Conservation (phyloP, 768 basidiomycete species). For the Pisolithus microcarpus region DNA sequence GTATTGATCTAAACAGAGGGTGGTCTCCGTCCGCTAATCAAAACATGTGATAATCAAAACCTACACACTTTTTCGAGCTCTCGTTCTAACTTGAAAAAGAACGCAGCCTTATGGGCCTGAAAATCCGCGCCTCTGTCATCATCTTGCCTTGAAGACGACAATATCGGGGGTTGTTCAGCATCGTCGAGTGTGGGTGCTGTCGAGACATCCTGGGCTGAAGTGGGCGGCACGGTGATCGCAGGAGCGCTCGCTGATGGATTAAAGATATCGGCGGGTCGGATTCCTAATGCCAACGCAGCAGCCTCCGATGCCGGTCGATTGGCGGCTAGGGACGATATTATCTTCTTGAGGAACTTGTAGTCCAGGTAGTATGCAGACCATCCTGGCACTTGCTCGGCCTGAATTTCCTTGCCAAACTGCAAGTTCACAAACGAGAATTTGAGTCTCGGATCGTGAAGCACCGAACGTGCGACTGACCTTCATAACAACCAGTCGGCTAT, state of each 20-base stretch:
- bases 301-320: conserved; percentile 89
- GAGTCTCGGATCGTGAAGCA: background rate
- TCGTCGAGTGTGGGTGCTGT: conserved; percentile 28
- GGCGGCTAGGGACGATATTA: conserved; percentile 89
- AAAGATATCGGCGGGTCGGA: conserved; percentile 58
- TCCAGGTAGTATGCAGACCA: conserved; percentile 95
- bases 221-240: conserved; percentile 22
- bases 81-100: conserved; percentile 97
- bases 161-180: conserved; percentile 48
- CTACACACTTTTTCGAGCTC: conserved; percentile 87
- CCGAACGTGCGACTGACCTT: conserved; percentile 17
- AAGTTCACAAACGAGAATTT: conserved; percentile 3
- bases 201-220: conserved; percentile 3
- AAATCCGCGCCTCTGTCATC: conserved; percentile 77
- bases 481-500: conserved; percentile 17
- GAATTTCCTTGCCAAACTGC: conserved; percentile 97
- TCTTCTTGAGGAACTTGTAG: conserved; percentile 98
- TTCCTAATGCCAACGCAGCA: conserved; percentile 74
- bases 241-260: conserved; percentile 28
- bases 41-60: conserved; percentile 2
- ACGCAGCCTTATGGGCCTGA: conserved; percentile 91
- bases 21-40: conserved; percentile 4
- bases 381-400: conserved; percentile 92
- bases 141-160: conserved; percentile 56
- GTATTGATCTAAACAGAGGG: conserved; percentile 72